Percentiles rank a stretch among this genome's conserved stretches.
Conservation (phyloP, 768 basidiomycete species). For the Suillus ampliporus region DNA sequence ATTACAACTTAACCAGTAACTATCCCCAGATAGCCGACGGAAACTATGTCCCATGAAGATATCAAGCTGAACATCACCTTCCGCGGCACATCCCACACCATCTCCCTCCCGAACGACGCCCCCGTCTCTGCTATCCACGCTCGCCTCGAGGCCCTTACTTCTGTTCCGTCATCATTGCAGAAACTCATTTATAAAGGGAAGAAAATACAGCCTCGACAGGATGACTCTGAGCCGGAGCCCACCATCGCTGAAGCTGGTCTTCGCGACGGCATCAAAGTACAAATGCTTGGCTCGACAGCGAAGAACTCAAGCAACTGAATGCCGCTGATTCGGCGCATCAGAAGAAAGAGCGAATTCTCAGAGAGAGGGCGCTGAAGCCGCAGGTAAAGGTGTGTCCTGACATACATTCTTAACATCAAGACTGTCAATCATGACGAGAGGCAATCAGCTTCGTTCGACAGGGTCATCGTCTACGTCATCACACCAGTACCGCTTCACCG, state of each 20-base stretch:
- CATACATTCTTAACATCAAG: background rate
- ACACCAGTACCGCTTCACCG: slow-evolving; percentile 62
- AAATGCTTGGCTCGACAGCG: slow-evolving; percentile 71
- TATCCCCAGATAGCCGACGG: background rate
- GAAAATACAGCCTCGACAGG: slow-evolving; percentile 34
- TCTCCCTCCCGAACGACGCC: slow-evolving; percentile 55
- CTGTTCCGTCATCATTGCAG: slow-evolving; percentile 67
- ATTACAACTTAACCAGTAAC: background rate
- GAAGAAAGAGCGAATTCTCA: slow-evolving; percentile 61
- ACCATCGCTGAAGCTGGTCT: slow-evolving; percentile 55
- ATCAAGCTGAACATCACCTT: slow-evolving; percentile 43
- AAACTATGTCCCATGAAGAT: slow-evolving; percentile 5
- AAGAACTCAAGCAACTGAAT: slow-evolving; percentile 61
- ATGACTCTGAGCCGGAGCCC: slow-evolving; percentile 30
- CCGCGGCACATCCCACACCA: slow-evolving; percentile 51
- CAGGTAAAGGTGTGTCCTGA: slow-evolving; percentile 56
- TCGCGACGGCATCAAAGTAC: slow-evolving; percentile 67
- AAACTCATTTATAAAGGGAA: slow-evolving; percentile 80
- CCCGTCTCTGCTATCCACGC: slow-evolving; percentile 58
- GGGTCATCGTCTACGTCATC: slow-evolving; percentile 42
- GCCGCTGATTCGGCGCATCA: slow-evolving; percentile 62
- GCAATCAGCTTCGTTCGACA: slow-evolving; percentile 60
- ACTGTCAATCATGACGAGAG: background rate
- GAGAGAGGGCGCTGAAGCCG: slow-evolving; percentile 60
- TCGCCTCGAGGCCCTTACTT: slow-evolving; percentile 64